A percentile compares a stretch with the other conserved stretches of the same genome.
Evolutionary conservation across 2,329 filamentous ascomycete genomes (phyloP).

Genomic region (Aspergillus ustus): DNA sequence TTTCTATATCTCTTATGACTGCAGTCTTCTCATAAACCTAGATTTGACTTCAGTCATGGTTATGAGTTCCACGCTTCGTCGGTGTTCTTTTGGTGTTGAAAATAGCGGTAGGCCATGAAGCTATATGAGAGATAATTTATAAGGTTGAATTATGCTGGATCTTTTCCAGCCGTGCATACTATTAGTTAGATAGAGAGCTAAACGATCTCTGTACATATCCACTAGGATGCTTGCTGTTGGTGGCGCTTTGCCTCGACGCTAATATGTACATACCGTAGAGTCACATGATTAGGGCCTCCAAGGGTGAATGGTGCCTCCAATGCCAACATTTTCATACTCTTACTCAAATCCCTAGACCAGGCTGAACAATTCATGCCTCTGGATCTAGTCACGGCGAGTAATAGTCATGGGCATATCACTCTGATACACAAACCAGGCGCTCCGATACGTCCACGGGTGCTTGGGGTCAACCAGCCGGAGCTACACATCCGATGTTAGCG

Average conservation of each 20-base stretch:
- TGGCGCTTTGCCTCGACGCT: neutral
- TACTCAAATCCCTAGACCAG: neutral
- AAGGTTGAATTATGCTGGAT: neutral
- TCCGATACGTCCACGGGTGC: constrained; percentile 15
- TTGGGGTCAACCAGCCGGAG: constrained; percentile 14
- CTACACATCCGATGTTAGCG: constrained; percentile 7
- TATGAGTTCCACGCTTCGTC: constrained; percentile 3
- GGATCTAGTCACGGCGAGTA: neutral
- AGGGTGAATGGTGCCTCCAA: no score
- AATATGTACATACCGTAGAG: neutral
- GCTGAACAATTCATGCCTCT: neutral
- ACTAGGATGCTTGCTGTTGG: constrained; percentile 6
- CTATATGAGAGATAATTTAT: constrained; percentile 7
- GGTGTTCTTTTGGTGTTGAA: constrained; percentile 11
- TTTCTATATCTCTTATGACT: neutral
- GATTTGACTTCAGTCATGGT: neutral
- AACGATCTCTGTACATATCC: constrained; percentile 1
- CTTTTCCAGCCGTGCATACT: neutral
- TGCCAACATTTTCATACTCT: neutral
- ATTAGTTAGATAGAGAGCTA: neutral
- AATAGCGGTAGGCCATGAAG: constrained; percentile 8
- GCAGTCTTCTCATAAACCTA: neutral
- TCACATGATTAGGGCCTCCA: neutral
- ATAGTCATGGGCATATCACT: constrained; percentile 17
- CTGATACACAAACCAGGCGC: constrained; percentile 19